phyloP scores from a whole-genome alignment of 805 yeast species.

The Isabelozyma gotoi region DNA sequence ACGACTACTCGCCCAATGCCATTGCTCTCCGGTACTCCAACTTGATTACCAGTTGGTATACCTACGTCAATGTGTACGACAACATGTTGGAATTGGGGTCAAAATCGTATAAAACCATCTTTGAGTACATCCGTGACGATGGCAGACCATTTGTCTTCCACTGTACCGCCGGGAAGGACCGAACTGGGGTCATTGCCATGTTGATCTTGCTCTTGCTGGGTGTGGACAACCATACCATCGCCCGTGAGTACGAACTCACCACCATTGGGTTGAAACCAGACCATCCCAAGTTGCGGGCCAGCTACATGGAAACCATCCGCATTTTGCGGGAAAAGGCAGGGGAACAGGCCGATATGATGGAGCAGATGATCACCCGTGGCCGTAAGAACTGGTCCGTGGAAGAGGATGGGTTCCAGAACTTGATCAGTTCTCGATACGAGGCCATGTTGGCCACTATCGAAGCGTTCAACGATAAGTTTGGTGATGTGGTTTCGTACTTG shows the following conservation, averaged over 20 bases:
- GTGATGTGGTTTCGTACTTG: slow-evolving; percentile 53
- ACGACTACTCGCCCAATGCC: slow-evolving; percentile 64
- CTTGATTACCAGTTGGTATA: slow-evolving; percentile 57
- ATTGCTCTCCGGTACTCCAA: slow-evolving; percentile 55
- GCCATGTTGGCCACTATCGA: slow-evolving; percentile 66
- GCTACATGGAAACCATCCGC: slow-evolving; percentile 31
- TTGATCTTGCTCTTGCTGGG: slow-evolving; percentile 61
- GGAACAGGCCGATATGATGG: slow-evolving; percentile 19
- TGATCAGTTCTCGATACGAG: slow-evolving; percentile 65
- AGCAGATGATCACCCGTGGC: slow-evolving; percentile 29
- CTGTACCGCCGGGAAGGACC: slow-evolving; percentile 86
- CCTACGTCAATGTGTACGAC: slow-evolving; percentile 63
- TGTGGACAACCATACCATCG: slow-evolving; percentile 62
- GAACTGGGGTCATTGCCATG: slow-evolving; percentile 78
- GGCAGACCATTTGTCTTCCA: slow-evolving; percentile 58
- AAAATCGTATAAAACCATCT: slow-evolving; percentile 47
- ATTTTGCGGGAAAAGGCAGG: slow-evolving; percentile 27
- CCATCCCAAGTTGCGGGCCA: slow-evolving; percentile 34
- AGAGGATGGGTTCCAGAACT: slow-evolving; percentile 55
- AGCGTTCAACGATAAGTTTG: slow-evolving; percentile 50
- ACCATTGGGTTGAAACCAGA: slow-evolving; percentile 60
- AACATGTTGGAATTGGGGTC: slow-evolving; percentile 54
- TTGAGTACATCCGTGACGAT: slow-evolving; percentile 55
- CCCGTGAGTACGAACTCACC: slow-evolving; percentile 78
- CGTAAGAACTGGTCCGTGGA: slow-evolving; percentile 42